phyloP scores from a whole-genome alignment of 140 eudicot species.

The Cichorium intybus region DNA sequence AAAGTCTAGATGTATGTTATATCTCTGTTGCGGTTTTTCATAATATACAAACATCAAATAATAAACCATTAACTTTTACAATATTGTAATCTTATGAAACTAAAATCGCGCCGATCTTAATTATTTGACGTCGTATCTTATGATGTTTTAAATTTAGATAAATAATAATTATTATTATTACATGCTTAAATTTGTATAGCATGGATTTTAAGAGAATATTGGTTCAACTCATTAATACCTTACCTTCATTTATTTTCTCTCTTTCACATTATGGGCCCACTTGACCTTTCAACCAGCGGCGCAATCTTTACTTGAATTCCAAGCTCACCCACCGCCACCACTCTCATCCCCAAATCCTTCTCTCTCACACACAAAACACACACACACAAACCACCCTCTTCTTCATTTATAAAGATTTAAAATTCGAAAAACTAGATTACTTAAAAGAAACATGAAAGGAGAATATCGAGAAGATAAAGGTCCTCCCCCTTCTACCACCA shows the following conservation, averaged over 20 bases:
- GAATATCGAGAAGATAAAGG: slow-evolving; percentile 41
- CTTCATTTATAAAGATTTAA: slow-evolving; percentile 3
- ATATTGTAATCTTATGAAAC: too few species aligned
- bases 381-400: background rate
- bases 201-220: background rate
- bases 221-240: background rate
- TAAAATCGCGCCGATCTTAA: too few species aligned
- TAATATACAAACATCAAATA: too few species aligned
- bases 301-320: slow-evolving; percentile 62
- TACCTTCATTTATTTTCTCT: background rate
- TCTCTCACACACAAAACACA: slow-evolving; percentile 11
- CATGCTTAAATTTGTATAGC: background rate
- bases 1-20: too few species aligned
- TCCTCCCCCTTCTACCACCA: slow-evolving; percentile 22
- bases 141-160: background rate
- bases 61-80: too few species aligned
- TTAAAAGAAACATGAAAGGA: slow-evolving; percentile 42
- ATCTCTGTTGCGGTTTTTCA: too few species aligned
- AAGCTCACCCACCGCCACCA: slow-evolving; percentile 68
- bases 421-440: background rate
- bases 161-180: too few species aligned
- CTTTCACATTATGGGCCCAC: slow-evolving; percentile 26
- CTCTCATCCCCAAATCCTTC: background rate
- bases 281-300: slow-evolving; percentile 48
- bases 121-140: too few species aligned